Percentiles rank a stretch among this genome's conserved stretches.
These are phyloP conservation scores for Pestalotiopsis sp. DNA, from an alignment of 2,329 filamentous ascomycete genomes.

Conservation along the genomic window DNA sequence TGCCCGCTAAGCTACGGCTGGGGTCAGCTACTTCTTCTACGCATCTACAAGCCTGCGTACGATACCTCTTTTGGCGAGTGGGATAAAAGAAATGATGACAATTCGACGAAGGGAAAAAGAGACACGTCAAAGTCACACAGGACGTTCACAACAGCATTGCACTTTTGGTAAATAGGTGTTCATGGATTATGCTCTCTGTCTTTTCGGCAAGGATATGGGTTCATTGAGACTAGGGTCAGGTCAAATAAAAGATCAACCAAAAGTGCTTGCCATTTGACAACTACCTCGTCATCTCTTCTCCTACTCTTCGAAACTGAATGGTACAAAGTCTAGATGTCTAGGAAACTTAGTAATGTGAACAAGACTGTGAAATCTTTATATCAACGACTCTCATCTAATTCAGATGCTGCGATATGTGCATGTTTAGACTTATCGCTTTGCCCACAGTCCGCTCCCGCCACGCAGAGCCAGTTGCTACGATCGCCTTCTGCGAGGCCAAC, in stretches of 20 bases:
- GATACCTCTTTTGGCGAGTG: not conserved
- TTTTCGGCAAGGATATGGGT: conserved; percentile 32
- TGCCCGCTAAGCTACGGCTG: conserved; percentile 15
- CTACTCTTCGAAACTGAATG: not conserved
- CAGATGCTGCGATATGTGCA: too few species aligned
- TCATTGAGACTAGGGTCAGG: conserved; percentile 31
- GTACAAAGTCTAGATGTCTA: not conserved
- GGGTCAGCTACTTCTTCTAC: not conserved
- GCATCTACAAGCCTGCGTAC: not conserved
- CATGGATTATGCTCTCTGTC: conserved; percentile 32
- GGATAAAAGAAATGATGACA: conserved; percentile 17
- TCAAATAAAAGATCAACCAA: conserved; percentile 34
- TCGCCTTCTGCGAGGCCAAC: too few species aligned
- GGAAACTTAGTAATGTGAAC: not conserved
- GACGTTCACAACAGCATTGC: conserved; percentile 13
- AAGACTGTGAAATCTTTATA: not conserved
- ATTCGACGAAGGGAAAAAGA: conserved; percentile 12
- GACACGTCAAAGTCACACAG: conserved; percentile 12
- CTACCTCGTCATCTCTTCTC: not conserved
- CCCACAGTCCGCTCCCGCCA: too few species aligned
- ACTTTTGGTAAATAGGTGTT: conserved; percentile 33
- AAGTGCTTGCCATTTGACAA: conserved; percentile 14
- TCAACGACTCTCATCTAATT: too few species aligned
- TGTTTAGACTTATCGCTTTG: too few species aligned
- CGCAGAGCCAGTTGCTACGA: too few species aligned